Conservation (phyloP, 164 flowering plant genomes). For the Aristolochia californica region DNA sequence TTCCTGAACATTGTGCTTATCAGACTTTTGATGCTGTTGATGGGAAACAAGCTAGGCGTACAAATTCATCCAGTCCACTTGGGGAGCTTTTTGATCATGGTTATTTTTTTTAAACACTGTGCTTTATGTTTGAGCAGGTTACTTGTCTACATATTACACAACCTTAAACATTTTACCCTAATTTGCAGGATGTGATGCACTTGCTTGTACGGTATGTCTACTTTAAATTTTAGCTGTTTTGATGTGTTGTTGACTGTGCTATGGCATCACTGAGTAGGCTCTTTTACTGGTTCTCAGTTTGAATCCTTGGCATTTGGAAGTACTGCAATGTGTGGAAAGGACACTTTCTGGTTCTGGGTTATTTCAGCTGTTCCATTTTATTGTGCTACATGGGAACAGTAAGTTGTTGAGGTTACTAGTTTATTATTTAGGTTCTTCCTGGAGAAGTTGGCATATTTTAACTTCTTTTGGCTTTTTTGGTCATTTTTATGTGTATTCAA, state of each 20-base stretch:
- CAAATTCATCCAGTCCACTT: constrained; percentile 94
- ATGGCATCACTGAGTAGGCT: constrained; percentile 1
- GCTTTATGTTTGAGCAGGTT: not conserved
- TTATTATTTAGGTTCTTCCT: not conserved
- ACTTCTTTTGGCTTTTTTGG: not conserved
- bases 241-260: not conserved
- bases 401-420: constrained; percentile 24
- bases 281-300: constrained; percentile 38
- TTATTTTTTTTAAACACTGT: constrained; percentile 21
- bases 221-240: constrained; percentile 8
- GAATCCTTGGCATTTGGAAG: constrained; percentile 91
- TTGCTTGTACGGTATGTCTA: constrained; percentile 74
- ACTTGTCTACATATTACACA: too few species aligned
- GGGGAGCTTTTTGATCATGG: constrained; percentile 99
- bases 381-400: constrained; percentile 98
- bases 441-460: not conserved
- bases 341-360: constrained; percentile 85
- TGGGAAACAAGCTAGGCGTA: constrained; percentile 98
- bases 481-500: not conserved
- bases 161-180: not conserved
- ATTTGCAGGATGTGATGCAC: constrained; percentile 97
- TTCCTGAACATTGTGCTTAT: not conserved
- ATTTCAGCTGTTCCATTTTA: constrained; percentile 85
- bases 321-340: constrained; percentile 88
- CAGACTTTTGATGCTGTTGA: constrained; percentile 99